phyloP scores from a whole-genome alignment of 805 yeast species.

The Candida nitratophila region DNA sequence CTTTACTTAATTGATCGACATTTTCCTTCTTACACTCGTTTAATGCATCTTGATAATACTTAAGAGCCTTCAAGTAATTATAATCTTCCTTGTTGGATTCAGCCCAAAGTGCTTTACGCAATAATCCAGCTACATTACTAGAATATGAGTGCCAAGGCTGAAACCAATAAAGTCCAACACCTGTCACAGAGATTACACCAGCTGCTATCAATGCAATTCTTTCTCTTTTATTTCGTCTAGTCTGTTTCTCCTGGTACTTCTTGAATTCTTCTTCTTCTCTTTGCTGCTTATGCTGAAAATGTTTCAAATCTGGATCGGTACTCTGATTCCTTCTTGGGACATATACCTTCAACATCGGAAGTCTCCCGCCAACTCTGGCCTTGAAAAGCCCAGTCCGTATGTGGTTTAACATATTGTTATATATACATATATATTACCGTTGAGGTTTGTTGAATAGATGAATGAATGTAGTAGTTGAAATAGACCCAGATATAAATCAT shows the following conservation, averaged over 20 bases:
- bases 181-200: background rate
- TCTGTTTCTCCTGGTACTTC: constrained; percentile 4
- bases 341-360: too few species aligned
- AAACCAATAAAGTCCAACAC: background rate
- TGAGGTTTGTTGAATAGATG: too few species aligned
- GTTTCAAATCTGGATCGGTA: background rate
- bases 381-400: too few species aligned
- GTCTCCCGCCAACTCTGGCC: too few species aligned
- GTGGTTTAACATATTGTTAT: too few species aligned
- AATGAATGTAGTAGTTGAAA: too few species aligned
- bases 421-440: too few species aligned
- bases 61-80: constrained; percentile 62
- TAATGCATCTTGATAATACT: constrained; percentile 68
- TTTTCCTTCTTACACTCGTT: constrained; percentile 49
- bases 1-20: constrained; percentile 58
- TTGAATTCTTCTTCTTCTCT: constrained; percentile 4
- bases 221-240: constrained; percentile 8
- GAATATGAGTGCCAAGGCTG: constrained; percentile 30
- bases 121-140: constrained; percentile 51
- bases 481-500: too few species aligned
- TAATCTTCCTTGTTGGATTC: constrained; percentile 64
- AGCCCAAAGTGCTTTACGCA: constrained; percentile 77
- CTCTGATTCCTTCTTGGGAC: background rate
- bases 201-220: constrained; percentile 10
- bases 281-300: constrained; percentile 5